phyloP scores from a whole-genome alignment of 495 filamentous ascomycete species.

The Letharia columbiana region DNA sequence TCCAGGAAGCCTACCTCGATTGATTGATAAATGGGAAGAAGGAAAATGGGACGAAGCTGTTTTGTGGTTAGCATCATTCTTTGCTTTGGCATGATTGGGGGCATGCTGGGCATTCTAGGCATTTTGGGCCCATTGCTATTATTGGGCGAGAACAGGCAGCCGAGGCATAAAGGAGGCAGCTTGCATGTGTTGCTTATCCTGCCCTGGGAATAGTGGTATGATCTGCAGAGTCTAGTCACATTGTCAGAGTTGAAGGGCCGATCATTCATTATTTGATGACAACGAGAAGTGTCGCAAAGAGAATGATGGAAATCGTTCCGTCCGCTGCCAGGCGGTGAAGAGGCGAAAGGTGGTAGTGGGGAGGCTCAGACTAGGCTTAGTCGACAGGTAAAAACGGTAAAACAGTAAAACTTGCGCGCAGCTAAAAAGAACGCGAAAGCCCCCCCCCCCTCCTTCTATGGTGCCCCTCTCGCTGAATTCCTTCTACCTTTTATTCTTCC shows the following conservation, averaged over 20 bases:
- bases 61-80: background rate
- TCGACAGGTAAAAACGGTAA: background rate
- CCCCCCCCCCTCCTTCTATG: no score
- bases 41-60: no score
- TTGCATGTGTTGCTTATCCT: background rate
- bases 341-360: background rate
- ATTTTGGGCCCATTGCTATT: no score
- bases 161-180: no score
- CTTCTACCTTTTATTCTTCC: no score
- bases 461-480: no score
- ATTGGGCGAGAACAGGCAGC: no score
- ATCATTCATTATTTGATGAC: no score
- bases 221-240: background rate
- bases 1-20: background rate
- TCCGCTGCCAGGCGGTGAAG: background rate
- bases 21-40: background rate
- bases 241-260: background rate
- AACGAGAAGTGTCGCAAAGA: no score
- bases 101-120: background rate
- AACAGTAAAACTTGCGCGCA: background rate
- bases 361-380: slow-evolving; percentile 1
- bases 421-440: background rate
- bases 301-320: background rate
- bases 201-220: background rate
- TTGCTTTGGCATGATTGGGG: background rate